Evolutionary conservation across 441 rosid genomes (phyloP), one percentile per base, ranked within the genome.

Genomic region (Hura crepitans): DNA sequence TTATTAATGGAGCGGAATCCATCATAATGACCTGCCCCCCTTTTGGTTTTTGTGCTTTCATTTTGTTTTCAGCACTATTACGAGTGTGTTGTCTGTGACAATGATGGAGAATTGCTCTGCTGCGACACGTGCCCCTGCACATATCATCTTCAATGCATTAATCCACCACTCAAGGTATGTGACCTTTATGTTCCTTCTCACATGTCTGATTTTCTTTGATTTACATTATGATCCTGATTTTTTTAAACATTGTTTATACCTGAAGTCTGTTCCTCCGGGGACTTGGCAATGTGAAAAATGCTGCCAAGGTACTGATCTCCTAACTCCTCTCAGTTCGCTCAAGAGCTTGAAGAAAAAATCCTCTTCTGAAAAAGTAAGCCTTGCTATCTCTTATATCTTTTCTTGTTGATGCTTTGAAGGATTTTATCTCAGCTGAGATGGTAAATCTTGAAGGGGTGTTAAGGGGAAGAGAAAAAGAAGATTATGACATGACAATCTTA

Each of bases 81-180:
- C 49, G 78, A 78, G 59, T 81, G 81, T 46, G 69, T 75, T 17
- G 23, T 77, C 30, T 81, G 81, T 70, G 74, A 78, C 31, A 54
- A 59, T 42, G 84, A 73, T 10, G 84, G 84, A 17, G 73, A 78
- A n/a, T 66, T 81, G 65, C 72, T 81, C 25, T 81, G 81, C 58
- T 81, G 81, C 43, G 84, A 81, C 53, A 51, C 71, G 62, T 81
- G 84, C 62, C 84, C 84, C 31, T 33, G 73, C 57, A 75, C 81
- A 42, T 81, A 68, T 65, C 84, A 81, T 72, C 69, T 77, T 2
- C 69, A 81, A 69, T 77, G 81, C 70, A 77, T 81, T 54, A 69
- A 51, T 31, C 84, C 84, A 53, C 75, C 81, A 47, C 78, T 75
- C 54, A 68, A 78, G 69, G 81, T 78, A 74, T 47, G 62, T 46